These are phyloP conservation scores for Juglanconis juglandina DNA, from an alignment of 2,329 filamentous ascomycete genomes.

Conservation along the genomic window DNA sequence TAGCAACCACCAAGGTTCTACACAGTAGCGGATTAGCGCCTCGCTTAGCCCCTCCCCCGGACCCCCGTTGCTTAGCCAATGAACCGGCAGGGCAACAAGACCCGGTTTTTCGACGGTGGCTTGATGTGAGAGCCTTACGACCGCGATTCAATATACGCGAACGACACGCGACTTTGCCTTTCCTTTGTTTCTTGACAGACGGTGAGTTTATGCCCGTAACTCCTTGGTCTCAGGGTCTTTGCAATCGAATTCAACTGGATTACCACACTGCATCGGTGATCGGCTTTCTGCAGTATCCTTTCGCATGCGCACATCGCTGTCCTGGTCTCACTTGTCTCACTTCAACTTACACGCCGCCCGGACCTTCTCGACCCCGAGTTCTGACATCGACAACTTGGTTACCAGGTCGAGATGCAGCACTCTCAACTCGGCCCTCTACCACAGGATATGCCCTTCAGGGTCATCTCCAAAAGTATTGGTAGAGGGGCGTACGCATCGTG, in stretches of 20 bases:
- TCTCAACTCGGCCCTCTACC: conserved; percentile 89
- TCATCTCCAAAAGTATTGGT: conserved; percentile 94
- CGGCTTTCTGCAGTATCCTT: conserved; percentile 1
- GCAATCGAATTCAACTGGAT: background rate
- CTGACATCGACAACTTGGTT: background rate
- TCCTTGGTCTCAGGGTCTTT: background rate
- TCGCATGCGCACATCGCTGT: background rate
- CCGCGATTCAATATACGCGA: conserved; percentile 17
- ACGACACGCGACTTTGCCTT: conserved; percentile 9
- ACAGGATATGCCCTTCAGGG: conserved; percentile 80
- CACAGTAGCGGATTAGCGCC: background rate
- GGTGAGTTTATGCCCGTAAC: background rate
- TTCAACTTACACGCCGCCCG: background rate
- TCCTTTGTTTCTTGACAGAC: background rate
- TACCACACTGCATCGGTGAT: background rate
- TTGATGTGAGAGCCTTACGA: conserved; percentile 3
- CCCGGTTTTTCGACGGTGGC: conserved; percentile 5
- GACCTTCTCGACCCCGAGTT: background rate
- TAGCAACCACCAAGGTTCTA: conserved; percentile 15
- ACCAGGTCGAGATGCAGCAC: conserved; percentile 51
- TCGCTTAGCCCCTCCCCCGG: background rate
- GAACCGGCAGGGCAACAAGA: conserved; percentile 10
- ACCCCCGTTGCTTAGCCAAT: conserved; percentile 16
- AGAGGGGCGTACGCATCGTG: conserved; percentile 97
- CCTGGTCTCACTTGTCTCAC: background rate